A percentile compares a stretch with the other conserved stretches of the same genome.
Evolutionary conservation across 371 early-diverging fungal species (phyloP).

Genomic region (Mycotypha africana): DNA sequence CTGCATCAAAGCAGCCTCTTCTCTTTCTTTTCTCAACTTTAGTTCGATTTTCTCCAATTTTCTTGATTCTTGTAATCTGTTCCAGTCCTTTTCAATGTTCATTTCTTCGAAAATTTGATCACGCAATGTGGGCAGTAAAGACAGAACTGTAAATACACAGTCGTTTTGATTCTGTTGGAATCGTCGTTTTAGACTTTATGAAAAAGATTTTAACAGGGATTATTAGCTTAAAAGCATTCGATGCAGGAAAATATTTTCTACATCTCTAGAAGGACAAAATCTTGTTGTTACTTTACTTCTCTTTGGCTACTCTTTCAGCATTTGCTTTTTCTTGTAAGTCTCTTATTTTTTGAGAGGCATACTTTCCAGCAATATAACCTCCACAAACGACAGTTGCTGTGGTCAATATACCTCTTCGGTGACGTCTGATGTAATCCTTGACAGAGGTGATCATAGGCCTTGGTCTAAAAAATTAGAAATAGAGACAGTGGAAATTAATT

Average conservation of each 20-base stretch:
- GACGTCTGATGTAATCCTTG: conserved; percentile 43
- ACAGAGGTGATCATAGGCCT: conserved; percentile 20
- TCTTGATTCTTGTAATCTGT: conserved; percentile 59
- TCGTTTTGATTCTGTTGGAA: conserved; percentile 92
- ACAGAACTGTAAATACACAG: conserved; percentile 76
- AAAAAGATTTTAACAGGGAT: not conserved
- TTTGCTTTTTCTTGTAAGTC: conserved; percentile 65
- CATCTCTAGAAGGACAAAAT: no score
- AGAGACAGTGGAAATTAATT: no score
- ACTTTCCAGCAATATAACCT: conserved; percentile 69
- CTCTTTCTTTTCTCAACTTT: conserved; percentile 17
- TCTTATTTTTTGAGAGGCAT: conserved; percentile 62
- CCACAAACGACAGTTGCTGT: conserved; percentile 70
- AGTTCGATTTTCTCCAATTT: conserved; percentile 27
- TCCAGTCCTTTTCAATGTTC: conserved; percentile 74
- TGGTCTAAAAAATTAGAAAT: no score
- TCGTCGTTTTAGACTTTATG: conserved; percentile 70
- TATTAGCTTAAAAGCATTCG: not conserved
- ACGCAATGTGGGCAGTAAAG: conserved; percentile 70
- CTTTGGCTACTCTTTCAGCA: conserved; percentile 62
- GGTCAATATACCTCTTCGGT: conserved; percentile 57
- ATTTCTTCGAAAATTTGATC: conserved; percentile 71
- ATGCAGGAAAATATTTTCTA: not conserved
- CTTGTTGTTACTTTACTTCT: conserved; percentile 82
- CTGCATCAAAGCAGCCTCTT: conserved; percentile 7